Evolutionary conservation across 1,284 basidiomycete genomes (phyloP).

Genomic region (Cutaneotrichosporon sp.): DNA sequence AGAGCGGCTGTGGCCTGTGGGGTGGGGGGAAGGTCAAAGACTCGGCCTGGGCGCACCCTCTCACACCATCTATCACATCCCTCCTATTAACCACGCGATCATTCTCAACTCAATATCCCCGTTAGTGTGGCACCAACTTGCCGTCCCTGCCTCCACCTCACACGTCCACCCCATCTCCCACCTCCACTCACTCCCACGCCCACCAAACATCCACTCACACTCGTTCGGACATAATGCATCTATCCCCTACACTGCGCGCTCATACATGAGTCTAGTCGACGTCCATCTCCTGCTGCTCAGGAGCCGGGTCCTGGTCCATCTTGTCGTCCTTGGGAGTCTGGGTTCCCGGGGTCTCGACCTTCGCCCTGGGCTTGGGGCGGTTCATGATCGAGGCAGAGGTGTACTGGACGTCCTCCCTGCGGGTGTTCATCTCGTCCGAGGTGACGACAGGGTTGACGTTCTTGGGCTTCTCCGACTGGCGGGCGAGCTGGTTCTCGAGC

Average conservation of each 20-base stretch:
- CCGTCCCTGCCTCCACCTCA: too few species aligned
- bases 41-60: too few species aligned
- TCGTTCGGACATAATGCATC: slow-evolving; percentile 9
- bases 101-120: not conserved
- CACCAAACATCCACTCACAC: not conserved
- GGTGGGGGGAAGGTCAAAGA: not conserved
- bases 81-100: not conserved
- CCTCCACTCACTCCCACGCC: not conserved
- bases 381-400: slow-evolving; percentile 80
- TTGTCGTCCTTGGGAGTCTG: slow-evolving; percentile 61
- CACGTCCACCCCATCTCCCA: not conserved
- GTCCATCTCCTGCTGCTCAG: slow-evolving; percentile 47
- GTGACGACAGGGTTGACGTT: slow-evolving; percentile 80
- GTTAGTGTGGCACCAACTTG: not conserved
- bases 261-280: slow-evolving; percentile 38
- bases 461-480: slow-evolving; percentile 83
- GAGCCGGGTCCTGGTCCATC: slow-evolving; percentile 59
- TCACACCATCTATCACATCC: not conserved
- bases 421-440: slow-evolving; percentile 77
- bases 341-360: slow-evolving; percentile 57
- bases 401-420: slow-evolving; percentile 83
- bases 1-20: not conserved
- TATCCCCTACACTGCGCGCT: slow-evolving; percentile 9
- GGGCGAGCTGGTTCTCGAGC: slow-evolving; percentile 84
- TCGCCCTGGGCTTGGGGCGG: slow-evolving; percentile 79